These are phyloP conservation scores for Camelina laxa DNA, from an alignment of 345 rosid species.

Conservation along the genomic window DNA sequence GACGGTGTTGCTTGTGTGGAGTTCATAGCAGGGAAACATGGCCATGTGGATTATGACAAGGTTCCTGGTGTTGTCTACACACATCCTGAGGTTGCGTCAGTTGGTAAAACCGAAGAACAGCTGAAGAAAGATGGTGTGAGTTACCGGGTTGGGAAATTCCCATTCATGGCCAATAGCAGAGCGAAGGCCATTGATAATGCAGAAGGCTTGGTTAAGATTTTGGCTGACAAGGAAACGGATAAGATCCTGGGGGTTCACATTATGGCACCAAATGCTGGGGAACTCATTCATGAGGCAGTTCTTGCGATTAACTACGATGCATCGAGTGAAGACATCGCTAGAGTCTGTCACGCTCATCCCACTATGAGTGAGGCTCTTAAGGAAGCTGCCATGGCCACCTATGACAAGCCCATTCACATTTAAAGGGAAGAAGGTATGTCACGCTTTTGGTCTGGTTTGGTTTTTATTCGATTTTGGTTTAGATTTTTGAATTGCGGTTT, in stretches of 20 bases:
- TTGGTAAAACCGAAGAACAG: constrained; percentile 92
- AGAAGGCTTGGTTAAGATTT: constrained; percentile 77
- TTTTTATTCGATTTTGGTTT: constrained; percentile 1
- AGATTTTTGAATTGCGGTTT: background rate
- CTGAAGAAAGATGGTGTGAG: constrained; percentile 65
- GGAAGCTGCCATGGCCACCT: constrained; percentile 93
- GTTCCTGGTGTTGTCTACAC: constrained; percentile 94
- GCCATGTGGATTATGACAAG: constrained; percentile 86
- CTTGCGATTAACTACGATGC: constrained; percentile 80
- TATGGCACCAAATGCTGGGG: constrained; percentile 85
- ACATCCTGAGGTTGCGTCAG: constrained; percentile 90
- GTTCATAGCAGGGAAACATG: constrained; percentile 97
- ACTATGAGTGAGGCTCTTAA: constrained; percentile 90
- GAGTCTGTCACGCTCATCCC: constrained; percentile 87
- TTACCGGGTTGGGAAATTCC: constrained; percentile 83
- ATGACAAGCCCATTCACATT: constrained; percentile 88
- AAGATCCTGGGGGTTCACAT: constrained; percentile 91
- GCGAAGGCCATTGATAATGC: constrained; percentile 90
- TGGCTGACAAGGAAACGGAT: constrained; percentile 87
- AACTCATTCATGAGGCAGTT: constrained; percentile 87
- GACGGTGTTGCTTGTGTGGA: constrained; percentile 98
- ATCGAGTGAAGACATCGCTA: constrained; percentile 79
- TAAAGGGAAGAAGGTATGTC: constrained; percentile 41
- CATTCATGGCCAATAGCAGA: constrained; percentile 85
- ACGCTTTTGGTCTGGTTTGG: constrained; percentile 6